Conservation (phyloP, 768 basidiomycete genomes). For the Leccinum broughii region DNA sequence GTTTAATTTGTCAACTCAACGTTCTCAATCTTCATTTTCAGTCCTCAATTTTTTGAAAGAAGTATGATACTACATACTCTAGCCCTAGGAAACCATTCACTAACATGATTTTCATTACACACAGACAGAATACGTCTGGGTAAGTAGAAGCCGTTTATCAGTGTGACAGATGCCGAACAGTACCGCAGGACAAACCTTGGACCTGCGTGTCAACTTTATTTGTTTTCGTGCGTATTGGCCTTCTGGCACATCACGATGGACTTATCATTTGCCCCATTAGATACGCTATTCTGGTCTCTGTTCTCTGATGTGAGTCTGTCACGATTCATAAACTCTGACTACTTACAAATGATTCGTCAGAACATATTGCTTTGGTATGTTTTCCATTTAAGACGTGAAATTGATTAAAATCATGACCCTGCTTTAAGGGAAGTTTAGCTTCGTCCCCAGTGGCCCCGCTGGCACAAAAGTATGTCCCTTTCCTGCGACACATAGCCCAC, state of each 20-base stretch:
- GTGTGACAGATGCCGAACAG: too few relatives aligned
- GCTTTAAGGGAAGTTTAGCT: too few relatives aligned
- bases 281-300: not conserved
- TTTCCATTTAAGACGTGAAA: too few relatives aligned
- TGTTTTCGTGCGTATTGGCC: not conserved
- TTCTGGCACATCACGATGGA: too few relatives aligned
- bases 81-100: not conserved
- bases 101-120: not conserved
- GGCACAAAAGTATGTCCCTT: too few relatives aligned
- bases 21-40: not conserved
- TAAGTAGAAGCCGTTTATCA: not conserved
- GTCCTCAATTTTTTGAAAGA: not conserved
- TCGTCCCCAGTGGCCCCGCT: not conserved
- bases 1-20: too few relatives aligned
- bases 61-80: not conserved
- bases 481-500: not conserved
- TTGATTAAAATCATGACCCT: too few relatives aligned
- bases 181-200: not conserved
- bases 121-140: slow-evolving; percentile 10
- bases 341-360: too few relatives aligned
- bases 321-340: too few relatives aligned
- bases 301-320: not conserved
- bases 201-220: slow-evolving; percentile 2
- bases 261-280: too few relatives aligned
- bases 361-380: too few relatives aligned